Percentiles rank a stretch among this genome's conserved stretches.
Conservation (phyloP, 768 basidiomycete genomes). For the Panaeolus papilionaceus region DNA sequence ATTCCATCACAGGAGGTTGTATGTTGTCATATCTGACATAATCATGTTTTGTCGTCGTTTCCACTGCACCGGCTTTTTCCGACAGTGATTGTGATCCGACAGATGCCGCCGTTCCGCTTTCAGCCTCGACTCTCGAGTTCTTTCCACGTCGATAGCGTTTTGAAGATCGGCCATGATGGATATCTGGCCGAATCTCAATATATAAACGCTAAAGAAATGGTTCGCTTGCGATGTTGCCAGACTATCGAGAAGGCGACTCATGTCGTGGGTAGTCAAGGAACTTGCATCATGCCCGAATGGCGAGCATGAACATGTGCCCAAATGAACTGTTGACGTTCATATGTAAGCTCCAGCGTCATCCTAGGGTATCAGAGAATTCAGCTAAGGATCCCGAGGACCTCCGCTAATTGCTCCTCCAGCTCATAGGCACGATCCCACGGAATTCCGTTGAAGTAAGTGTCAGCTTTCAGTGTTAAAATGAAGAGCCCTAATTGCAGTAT, state of each 20-base stretch:
- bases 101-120: not conserved
- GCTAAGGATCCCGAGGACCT: slow-evolving; percentile 2
- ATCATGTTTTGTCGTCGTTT: slow-evolving; percentile 2
- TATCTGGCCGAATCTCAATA: not conserved
- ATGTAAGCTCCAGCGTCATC: not conserved
- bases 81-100: not conserved
- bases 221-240: not conserved
- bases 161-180: not conserved
- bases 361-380: not conserved
- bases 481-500: not conserved
- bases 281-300: not conserved
- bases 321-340: not conserved
- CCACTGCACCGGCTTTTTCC: not conserved
- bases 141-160: slow-evolving; percentile 2
- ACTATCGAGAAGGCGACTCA: not conserved
- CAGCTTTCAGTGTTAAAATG: too few relatives aligned
- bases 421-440: not conserved
- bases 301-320: not conserved
- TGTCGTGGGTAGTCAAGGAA: not conserved
- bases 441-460: not conserved
- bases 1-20: not conserved
- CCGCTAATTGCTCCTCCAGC: not conserved
- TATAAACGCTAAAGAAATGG: not conserved
- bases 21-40: slow-evolving; percentile 12
- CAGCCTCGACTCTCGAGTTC: not conserved